phyloP scores from a whole-genome alignment of 2,329 filamentous ascomycete genomes.

The Aureobasidium sp. region DNA sequence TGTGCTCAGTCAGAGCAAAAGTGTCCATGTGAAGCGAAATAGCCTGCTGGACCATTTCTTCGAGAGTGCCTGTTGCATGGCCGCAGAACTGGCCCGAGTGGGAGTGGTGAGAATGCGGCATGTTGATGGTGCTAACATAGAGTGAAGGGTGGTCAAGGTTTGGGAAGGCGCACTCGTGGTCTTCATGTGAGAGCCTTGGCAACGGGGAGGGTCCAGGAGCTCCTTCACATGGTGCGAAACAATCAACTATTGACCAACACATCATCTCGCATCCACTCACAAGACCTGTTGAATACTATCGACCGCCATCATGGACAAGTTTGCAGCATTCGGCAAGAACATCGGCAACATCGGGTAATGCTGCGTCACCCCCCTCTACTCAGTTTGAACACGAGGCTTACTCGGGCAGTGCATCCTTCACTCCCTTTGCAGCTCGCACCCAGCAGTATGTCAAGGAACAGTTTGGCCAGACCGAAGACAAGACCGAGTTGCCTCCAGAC shows the following conservation, averaged over 20 bases:
- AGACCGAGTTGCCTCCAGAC: conserved; percentile 94
- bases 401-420: conserved; percentile 53
- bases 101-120: conserved; percentile 97
- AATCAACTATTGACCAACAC: not conserved
- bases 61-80: conserved; percentile 77
- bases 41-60: conserved; percentile 72
- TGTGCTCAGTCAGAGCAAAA: conserved; percentile 89
- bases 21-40: conserved; percentile 70
- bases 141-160: not conserved
- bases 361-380: not conserved
- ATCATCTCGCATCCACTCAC: not conserved
- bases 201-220: conserved; percentile 1
- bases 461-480: conserved; percentile 88
- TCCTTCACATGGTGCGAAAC: not conserved
- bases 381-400: conserved; percentile 17
- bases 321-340: conserved; percentile 62
- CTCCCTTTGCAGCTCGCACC: conserved; percentile 85
- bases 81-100: conserved; percentile 97
- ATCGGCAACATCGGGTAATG: conserved; percentile 58
- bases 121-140: conserved; percentile 40
- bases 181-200: conserved; percentile 9
- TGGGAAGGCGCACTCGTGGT: not conserved
- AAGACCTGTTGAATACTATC: not conserved
- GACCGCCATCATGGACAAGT: conserved; percentile 52
- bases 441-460: conserved; percentile 98